Percentiles rank a stretch among this genome's conserved stretches.
phyloP scores from a whole-genome alignment of 495 filamentous ascomycete genomes.

The Barbatosphaeria neglecta region DNA sequence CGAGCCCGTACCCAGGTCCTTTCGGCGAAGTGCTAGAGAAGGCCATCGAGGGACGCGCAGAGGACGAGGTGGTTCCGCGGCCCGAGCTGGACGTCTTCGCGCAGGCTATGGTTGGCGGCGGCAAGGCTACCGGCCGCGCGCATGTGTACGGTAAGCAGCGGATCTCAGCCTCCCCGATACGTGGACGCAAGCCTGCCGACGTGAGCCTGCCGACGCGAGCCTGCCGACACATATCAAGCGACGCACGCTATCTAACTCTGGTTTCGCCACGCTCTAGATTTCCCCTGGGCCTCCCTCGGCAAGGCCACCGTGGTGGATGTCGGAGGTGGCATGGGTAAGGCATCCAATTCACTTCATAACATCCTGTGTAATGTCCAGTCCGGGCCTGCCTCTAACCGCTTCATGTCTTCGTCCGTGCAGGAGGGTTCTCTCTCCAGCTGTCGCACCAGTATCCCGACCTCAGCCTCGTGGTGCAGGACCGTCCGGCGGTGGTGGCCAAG shows the following conservation, averaged over 20 bases:
- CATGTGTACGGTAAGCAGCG: background rate
- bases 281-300: constrained; percentile 23
- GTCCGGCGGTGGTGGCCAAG: constrained; percentile 16
- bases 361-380: no score
- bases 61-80: constrained; percentile 5
- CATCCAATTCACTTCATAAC: no score
- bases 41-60: background rate
- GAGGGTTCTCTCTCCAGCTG: constrained; percentile 15
- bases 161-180: no score
- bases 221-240: no score
- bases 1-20: constrained; percentile 4
- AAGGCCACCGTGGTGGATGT: constrained; percentile 26
- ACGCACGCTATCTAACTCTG: no score
- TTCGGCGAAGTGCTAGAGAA: constrained; percentile 2
- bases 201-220: no score
- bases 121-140: background rate
- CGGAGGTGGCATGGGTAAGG: constrained; percentile 25
- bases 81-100: constrained; percentile 21
- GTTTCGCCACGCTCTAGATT: no score
- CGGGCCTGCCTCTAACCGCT: no score
- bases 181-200: no score
- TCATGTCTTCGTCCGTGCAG: background rate
- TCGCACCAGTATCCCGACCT: constrained; percentile 16
- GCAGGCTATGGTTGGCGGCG: constrained; percentile 14
- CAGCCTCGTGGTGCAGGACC: constrained; percentile 29